Evolutionary conservation across 2,329 filamentous ascomycete genomes (phyloP), one percentile per base, ranked within the genome.

Genomic region (Xylaria polymorpha): DNA sequence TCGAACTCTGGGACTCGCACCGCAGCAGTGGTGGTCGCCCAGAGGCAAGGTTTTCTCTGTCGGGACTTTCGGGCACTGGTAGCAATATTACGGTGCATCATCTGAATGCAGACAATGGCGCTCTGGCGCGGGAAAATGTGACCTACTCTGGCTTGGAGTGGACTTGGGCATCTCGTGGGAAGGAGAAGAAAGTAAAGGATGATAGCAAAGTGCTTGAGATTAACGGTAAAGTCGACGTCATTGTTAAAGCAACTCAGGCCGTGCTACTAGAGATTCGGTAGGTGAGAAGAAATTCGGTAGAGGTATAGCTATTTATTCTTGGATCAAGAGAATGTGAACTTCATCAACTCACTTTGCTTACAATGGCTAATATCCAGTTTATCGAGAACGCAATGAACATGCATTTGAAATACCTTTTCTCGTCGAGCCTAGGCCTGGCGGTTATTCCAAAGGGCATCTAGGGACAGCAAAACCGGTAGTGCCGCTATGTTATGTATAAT

Each of bases 91-190:
- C 57, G 41, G 48, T 71, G 22, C 64, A 71, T 10, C 64, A 68
- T 50, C 64, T 71, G 0, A 66, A 39, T 20, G 64, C 71, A 18
- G 64, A 69, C 7, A 48, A 48, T 4, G 69, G 71, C 18, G 61
- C 69, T 55, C 32, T 72, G 18, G 64, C 68, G 22, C 51, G 69
- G 32, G 22, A 69, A 1, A 62, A 61, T 53, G 39, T 72, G 41
- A 69, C 71, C 18, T 69, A 71, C 41, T 37, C 71, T 32, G 69
- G 64, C 18, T 59, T 73, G 35, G 39, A 71, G 43, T 71, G 67
- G 69, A 71, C 62, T 12, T 67, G 39, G 35, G 64, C 59, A 48
- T 61, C 48, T 39, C 61, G 48, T 25, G 71, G 64, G 7, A 61
- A 61, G 51, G 57, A 68, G 41, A 61, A 58, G 65, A 7, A 69